Evolutionary conservation across 306 rosid genomes (phyloP), one percentile per base, ranked within the genome.

Genomic region (Cucumis melo): DNA sequence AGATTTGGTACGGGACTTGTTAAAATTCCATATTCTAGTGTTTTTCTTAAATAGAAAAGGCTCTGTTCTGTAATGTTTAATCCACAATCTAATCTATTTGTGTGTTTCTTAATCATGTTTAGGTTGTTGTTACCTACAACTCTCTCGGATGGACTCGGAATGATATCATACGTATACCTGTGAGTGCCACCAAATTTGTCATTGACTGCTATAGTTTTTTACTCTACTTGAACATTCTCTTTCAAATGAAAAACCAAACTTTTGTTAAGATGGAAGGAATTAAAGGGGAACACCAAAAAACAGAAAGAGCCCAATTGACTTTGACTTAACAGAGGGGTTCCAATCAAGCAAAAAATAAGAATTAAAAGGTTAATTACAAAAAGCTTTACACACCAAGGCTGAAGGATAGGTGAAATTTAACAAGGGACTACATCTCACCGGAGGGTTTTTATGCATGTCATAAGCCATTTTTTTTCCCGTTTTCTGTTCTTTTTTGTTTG

Each of bases 131-230:
- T 75, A 79, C 70, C 76, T 87, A 87, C 86, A 87, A 87, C 72
- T 60, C 90, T 81, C 88, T 87, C 46, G 90, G 90, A 84, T 87
- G 88, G 90, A 82, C 74, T 70, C 84, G 90, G 78, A 77, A 78
- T 12, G 88, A 84, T 48, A 79, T 85, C 24, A 44, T 87, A 38
- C 83, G 80, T 79, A 78, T 87, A 78, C 88, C 90, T 11, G 90
- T 87, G 73, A 85, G 88, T 81, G 32, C 77, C 64, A 46, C 72
- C 61, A 67, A 8, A 68, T 76, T 62, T 63, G 58, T 70, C 61
- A 42, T 76, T 27, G 59, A 5, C n/a, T 77, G 4, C n/a, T 2
- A 48, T 32, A 12, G 29, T 76, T 62, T 60, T 24, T 9, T 42
- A 42, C 16, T 20, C 42, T 74, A 36, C 46, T 74, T 36, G 42